Percentiles rank a stretch among this genome's conserved stretches.
Conservation (phyloP, 1,284 basidiomycete genomes). For the Stereum hirsutum region DNA sequence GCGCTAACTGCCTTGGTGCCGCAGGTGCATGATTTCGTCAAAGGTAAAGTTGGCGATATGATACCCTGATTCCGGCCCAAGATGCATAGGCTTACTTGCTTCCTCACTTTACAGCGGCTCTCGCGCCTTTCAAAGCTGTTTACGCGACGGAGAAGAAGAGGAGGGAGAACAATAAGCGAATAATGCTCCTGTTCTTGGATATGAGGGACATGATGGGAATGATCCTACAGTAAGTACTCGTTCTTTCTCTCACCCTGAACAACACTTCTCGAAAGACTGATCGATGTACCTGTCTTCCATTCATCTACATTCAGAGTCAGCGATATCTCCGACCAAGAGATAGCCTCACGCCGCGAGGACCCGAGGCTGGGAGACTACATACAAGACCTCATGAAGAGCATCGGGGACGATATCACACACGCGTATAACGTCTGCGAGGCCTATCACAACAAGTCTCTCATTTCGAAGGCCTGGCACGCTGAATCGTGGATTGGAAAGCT, state of each 20-base stretch:
- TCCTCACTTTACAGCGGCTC: too few species aligned
- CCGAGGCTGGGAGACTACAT: neutral
- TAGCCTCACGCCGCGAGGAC: neutral
- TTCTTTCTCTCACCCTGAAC: neutral
- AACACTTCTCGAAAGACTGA: too few species aligned
- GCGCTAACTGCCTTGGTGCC: too few species aligned
- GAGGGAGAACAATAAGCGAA: neutral
- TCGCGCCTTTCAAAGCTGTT: neutral
- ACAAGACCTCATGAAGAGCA: neutral
- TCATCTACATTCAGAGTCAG: neutral
- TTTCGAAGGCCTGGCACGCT: neutral
- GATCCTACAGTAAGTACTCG: neutral
- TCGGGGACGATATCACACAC: neutral
- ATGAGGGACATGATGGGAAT: neutral
- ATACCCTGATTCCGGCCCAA: too few species aligned
- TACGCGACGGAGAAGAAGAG: neutral
- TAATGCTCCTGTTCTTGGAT: neutral
- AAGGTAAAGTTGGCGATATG: too few species aligned
- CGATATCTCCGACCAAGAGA: neutral
- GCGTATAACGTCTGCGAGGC: neutral
- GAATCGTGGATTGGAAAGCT: neutral
- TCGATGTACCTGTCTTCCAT: too few species aligned
- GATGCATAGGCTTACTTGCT: too few species aligned
- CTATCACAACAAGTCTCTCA: neutral
- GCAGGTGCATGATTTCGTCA: too few species aligned